These are phyloP conservation scores for Neurospora hispaniola DNA, from an alignment of 495 filamentous ascomycete species.

Conservation along the genomic window DNA sequence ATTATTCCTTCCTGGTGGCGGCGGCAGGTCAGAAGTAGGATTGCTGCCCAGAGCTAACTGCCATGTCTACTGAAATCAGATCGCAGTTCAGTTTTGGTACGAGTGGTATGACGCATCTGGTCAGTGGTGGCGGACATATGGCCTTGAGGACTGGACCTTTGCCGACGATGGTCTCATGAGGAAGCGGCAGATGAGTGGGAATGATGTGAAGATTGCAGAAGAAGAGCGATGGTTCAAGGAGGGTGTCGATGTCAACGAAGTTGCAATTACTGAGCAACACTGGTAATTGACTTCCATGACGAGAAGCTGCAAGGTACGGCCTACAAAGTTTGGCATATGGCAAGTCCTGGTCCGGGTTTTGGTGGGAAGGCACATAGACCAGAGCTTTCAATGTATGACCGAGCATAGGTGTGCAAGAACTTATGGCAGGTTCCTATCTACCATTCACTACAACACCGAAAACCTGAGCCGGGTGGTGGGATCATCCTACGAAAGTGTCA, in stretches of 20 bases:
- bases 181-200: constrained; percentile 88
- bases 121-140: constrained; percentile 86
- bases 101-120: constrained; percentile 66
- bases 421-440: not conserved
- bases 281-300: constrained; percentile 40
- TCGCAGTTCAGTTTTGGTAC: constrained; percentile 90
- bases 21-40: not conserved
- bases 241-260: constrained; percentile 63
- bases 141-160: constrained; percentile 90
- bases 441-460: not conserved
- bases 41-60: not conserved
- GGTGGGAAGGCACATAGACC: not conserved
- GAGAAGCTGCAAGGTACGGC: not conserved
- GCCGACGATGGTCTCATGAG: constrained; percentile 68
- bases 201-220: constrained; percentile 62
- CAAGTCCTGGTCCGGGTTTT: not conserved
- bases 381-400: not conserved
- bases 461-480: not conserved
- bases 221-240: constrained; percentile 58
- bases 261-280: constrained; percentile 61
- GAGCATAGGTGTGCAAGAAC: not conserved
- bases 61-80: constrained; percentile 24
- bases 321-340: not conserved
- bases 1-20: not conserved
- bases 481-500: not conserved